A percentile compares a stretch with the other conserved stretches of the same genome.
Conservation (phyloP, 805 yeast genomes). For the Saccharomyces mikatae region DNA sequence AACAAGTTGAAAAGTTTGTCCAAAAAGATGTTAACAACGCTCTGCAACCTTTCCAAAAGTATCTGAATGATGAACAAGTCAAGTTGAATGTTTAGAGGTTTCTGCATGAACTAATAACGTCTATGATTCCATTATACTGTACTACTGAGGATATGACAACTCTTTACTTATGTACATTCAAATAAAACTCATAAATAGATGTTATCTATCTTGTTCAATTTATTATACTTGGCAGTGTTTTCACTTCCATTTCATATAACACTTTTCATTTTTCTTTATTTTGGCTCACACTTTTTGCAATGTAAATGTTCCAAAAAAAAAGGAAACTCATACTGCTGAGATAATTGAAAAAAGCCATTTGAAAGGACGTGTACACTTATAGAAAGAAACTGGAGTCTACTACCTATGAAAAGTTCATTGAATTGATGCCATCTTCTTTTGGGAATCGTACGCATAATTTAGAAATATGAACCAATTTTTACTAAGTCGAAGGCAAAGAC, state of each 20-base stretch:
- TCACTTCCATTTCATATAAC: background rate
- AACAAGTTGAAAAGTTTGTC: conserved; percentile 92
- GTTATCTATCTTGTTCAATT: background rate
- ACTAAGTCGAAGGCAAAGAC: conserved; percentile 20
- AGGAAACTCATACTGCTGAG: background rate
- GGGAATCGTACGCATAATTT: background rate
- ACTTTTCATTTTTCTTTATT: background rate
- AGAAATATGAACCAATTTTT: conserved; percentile 10
- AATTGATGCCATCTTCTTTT: background rate
- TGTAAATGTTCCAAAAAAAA: background rate
- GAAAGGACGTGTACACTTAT: background rate
- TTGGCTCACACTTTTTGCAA: background rate
- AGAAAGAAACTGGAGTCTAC: background rate
- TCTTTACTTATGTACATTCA: background rate
- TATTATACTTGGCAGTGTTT: background rate
- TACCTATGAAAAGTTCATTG: background rate
- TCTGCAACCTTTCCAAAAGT: conserved; percentile 53
- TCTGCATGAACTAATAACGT: background rate
- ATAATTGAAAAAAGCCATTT: background rate
- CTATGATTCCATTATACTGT: background rate
- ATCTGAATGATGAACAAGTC: conserved; percentile 59
- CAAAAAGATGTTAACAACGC: conserved; percentile 78
- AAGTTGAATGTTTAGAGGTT: conserved; percentile 61
- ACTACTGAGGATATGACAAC: background rate
- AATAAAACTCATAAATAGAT: background rate